Percentiles rank a stretch among this genome's conserved stretches.
Conservation (phyloP, 2,329 filamentous ascomycete species). For the Fusarium brevicatenulatum region DNA sequence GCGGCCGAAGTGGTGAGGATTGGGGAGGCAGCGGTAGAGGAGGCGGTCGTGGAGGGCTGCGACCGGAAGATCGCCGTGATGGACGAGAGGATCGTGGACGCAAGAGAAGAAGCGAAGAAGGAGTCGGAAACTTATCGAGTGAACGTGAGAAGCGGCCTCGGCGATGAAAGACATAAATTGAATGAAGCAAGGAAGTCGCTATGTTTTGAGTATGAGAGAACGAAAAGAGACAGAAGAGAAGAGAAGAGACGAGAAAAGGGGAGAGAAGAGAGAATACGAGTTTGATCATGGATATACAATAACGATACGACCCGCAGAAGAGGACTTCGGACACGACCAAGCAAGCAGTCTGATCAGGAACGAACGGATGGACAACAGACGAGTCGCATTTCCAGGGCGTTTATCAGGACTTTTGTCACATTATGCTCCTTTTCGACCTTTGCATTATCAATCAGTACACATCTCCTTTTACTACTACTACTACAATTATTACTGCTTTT, state of each 20-base stretch:
- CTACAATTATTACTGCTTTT: slow-evolving; percentile 39
- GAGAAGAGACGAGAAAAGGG: background rate
- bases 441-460: slow-evolving; percentile 38
- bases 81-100: slow-evolving; percentile 51
- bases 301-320: background rate
- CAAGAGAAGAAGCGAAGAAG: slow-evolving; percentile 60
- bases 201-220: slow-evolving; percentile 34
- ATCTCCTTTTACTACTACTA: slow-evolving; percentile 41
- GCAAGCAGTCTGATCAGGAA: slow-evolving; percentile 22
- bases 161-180: slow-evolving; percentile 50
- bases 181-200: slow-evolving; percentile 10
- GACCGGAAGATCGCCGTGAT: slow-evolving; percentile 48
- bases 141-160: slow-evolving; percentile 66
- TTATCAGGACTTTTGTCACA: slow-evolving; percentile 31
- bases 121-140: slow-evolving; percentile 49
- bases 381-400: slow-evolving; percentile 39
- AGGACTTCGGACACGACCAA: slow-evolving; percentile 30
- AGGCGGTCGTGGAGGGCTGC: slow-evolving; percentile 48
- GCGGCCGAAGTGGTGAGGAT: slow-evolving; percentile 46
- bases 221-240: slow-evolving; percentile 1
- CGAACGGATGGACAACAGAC: slow-evolving; percentile 22
- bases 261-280: background rate
- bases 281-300: slow-evolving; percentile 26
- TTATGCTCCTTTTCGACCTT: slow-evolving; percentile 34
- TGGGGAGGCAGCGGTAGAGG: slow-evolving; percentile 48